Base-by-base conservation (phyloP, 2,329 filamentous ascomycete species). In the Xylariomycetidae sp. region DNA sequence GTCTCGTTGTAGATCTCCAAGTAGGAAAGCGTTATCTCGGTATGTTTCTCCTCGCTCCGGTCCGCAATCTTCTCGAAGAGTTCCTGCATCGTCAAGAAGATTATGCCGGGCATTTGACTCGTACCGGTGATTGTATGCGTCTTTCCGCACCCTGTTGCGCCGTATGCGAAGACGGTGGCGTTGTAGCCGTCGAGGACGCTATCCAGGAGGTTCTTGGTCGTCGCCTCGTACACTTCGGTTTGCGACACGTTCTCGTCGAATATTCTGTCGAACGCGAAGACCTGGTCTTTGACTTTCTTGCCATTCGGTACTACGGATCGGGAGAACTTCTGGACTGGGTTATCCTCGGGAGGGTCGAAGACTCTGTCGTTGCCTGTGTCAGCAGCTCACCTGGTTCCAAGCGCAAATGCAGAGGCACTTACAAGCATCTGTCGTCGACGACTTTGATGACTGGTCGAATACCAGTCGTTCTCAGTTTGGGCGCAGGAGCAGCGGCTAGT, bases 1-100 rank as follows among this genome's bases (percentile, higher is more conserved):
- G 89, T 96, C 66, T 98, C 92, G 58, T 98, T 98, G 72, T 98
- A 98, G 44, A 98, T 98, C 58, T 98, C 92, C 23, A 98, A 74
- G 54, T 97, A 98, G 0, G 89, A 96, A 12, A 98, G 76, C 0
- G 89, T 88, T 34, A 98, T 70, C 53, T 97, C 92, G 4, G 88
- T 92, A 17, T 80, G 72, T 62, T 96, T 97, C 40, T 95, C 88
- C 37, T 85, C 80, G 42, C 82, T 82, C 34, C 86, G 67, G 36
- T 97, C 92, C n/a, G 72, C 69, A 47, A 98, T 95, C 61, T 90
- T 87, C 65, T 98, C 92, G 54, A 98, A 98, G 16, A 98, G 70
- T 62, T 98, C 92, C 62, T 97, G 90, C 89, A 98, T 98, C 1
- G 92, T 97, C 51, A 98, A 67, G 64, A 97, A 98, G 58, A 98